Evolutionary conservation across 345 rosid genomes (phyloP).

Genomic region (Citropsis articulata): DNA sequence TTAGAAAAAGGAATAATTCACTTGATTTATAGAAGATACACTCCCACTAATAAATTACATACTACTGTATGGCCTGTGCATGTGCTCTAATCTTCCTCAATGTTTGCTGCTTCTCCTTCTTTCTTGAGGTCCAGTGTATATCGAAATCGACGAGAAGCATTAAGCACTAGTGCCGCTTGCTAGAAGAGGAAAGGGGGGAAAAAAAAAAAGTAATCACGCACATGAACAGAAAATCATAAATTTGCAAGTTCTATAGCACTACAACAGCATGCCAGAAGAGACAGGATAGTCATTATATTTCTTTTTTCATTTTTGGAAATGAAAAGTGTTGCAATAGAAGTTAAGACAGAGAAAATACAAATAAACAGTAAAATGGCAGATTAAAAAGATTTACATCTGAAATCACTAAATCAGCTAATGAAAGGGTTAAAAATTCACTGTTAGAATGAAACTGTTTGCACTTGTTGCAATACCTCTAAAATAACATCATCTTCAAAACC

Average conservation of each 20-base stretch:
- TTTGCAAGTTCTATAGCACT: background rate
- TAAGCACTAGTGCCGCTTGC: slow-evolving; percentile 98
- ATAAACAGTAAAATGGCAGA: background rate
- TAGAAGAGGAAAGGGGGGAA: slow-evolving; percentile 20
- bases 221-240: background rate
- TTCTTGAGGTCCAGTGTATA: slow-evolving; percentile 91
- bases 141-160: slow-evolving; percentile 95
- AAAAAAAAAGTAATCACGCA: background rate
- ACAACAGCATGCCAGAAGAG: background rate
- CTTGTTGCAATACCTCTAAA: background rate
- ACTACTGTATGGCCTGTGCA: slow-evolving; percentile 89
- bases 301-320: background rate
- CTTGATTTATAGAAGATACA: background rate
- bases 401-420: background rate
- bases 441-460: background rate
- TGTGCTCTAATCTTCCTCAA: slow-evolving; percentile 77
- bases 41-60: slow-evolving; percentile 14
- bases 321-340: background rate
- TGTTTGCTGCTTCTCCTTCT: slow-evolving; percentile 63
- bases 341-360: background rate
- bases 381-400: background rate
- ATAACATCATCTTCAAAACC: background rate
- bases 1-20: slow-evolving; percentile 12
- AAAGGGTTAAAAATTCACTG: background rate
- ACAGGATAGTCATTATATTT: background rate